Conservation (phyloP, 495 filamentous ascomycete genomes). For the Sphaerosporella brunnea region DNA sequence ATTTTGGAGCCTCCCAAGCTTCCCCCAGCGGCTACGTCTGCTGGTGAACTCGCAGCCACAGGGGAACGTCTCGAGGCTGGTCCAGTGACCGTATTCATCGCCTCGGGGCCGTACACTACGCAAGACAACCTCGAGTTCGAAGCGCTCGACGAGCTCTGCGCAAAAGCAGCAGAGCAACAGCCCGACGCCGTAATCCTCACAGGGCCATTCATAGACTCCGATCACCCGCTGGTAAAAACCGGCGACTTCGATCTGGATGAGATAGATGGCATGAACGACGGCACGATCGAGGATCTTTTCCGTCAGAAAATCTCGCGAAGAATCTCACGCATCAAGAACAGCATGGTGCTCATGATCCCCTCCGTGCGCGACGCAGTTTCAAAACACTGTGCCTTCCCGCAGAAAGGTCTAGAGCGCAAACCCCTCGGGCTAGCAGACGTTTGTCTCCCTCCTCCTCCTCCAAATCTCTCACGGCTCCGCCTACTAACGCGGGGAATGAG, state of each 20-base stretch:
- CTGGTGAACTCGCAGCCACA: constrained; percentile 40
- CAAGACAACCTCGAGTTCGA: constrained; percentile 83
- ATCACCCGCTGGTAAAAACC: constrained; percentile 72
- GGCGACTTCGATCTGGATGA: constrained; percentile 80
- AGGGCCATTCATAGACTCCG: constrained; percentile 78
- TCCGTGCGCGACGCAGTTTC: constrained; percentile 69
- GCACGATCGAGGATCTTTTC: constrained; percentile 66
- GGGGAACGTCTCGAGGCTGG: constrained; percentile 45
- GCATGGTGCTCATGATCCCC: constrained; percentile 55
- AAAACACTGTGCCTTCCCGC: constrained; percentile 78
- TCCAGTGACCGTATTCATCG: constrained; percentile 59
- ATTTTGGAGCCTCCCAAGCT: constrained; percentile 56
- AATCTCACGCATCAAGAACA: constrained; percentile 10
- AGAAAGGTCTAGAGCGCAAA: constrained; percentile 56
- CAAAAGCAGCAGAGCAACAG: constrained; percentile 50
- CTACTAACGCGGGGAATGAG: constrained; percentile 42
- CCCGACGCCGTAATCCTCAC: constrained; percentile 66
- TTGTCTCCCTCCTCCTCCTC: constrained; percentile 2
- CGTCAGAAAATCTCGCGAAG: constrained; percentile 48
- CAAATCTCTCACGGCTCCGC: constrained; percentile 9
- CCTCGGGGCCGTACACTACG: constrained; percentile 75
- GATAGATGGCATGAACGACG: constrained; percentile 51
- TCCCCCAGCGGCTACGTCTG: constrained; percentile 45
- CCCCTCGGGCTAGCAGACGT: constrained; percentile 37
- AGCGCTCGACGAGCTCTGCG: constrained; percentile 62